phyloP scores from a whole-genome alignment of 2,329 filamentous ascomycete species.

The Colletotrichum destructivum region DNA sequence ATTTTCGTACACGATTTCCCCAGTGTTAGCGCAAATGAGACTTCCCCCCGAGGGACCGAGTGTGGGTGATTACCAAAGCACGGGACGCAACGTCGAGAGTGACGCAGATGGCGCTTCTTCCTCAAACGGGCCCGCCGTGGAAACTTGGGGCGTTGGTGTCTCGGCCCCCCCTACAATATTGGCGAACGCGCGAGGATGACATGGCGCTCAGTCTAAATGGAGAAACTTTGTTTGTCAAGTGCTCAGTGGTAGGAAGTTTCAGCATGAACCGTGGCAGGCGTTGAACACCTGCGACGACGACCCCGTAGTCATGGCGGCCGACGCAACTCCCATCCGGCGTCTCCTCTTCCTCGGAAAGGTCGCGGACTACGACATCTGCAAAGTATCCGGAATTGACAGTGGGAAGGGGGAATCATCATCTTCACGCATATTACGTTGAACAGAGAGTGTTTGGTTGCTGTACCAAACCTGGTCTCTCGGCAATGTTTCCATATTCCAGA shows the following conservation, averaged over 20 bases:
- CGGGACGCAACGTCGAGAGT: not conserved
- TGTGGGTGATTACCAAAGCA: too few species aligned
- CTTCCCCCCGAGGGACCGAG: too few species aligned
- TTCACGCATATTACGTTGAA: too few species aligned
- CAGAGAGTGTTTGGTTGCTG: not conserved
- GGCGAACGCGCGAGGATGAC: not conserved
- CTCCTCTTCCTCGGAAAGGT: not conserved
- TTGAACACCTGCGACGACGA: not conserved
- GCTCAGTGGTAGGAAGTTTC: not conserved
- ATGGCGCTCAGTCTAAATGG: not conserved
- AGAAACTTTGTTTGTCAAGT: not conserved
- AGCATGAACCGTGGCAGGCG: not conserved
- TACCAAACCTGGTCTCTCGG: slow-evolving; percentile 59
- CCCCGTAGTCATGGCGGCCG: not conserved
- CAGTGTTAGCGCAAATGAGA: not conserved
- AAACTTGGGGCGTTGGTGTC: not conserved
- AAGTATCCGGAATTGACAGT: too few species aligned
- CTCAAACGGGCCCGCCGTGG: slow-evolving; percentile 20
- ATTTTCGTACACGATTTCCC: not conserved
- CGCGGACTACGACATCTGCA: not conserved
- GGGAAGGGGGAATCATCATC: too few species aligned
- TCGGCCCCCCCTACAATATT: slow-evolving; percentile 4
- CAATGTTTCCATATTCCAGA: slow-evolving; percentile 46
- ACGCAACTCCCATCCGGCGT: too few species aligned
- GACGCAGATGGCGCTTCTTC: slow-evolving; percentile 5